A percentile compares a stretch with the other conserved stretches of the same genome.
These are phyloP conservation scores for Gautieria morchelliformis DNA, from an alignment of 768 basidiomycete species.

Conservation along the genomic window DNA sequence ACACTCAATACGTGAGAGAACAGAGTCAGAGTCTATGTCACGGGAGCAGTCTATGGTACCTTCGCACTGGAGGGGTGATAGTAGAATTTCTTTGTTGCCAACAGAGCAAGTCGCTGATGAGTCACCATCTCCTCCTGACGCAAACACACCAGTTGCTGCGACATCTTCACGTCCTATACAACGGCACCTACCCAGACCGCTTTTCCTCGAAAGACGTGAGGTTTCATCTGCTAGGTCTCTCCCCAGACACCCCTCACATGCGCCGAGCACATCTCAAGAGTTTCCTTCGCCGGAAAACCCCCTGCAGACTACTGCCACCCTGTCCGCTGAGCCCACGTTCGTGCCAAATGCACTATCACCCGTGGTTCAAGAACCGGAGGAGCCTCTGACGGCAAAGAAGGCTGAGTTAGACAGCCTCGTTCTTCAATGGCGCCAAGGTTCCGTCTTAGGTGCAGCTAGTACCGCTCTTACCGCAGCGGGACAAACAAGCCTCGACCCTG, in stretches of 20 bases:
- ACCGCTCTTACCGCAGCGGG: constrained; percentile 36
- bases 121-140: constrained; percentile 1
- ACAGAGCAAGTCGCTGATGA: constrained; percentile 8
- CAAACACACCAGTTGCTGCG: neutral
- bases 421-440: constrained; percentile 56
- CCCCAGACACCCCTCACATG: constrained; percentile 16
- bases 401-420: constrained; percentile 46
- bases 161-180: neutral
- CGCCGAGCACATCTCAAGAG: neutral
- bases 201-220: constrained; percentile 60
- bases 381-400: constrained; percentile 41
- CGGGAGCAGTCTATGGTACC: constrained; percentile 29
- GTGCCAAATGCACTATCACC: constrained; percentile 39
- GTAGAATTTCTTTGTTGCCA: constrained; percentile 37
- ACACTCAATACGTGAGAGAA: constrained; percentile 30
- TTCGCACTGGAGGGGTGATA: constrained; percentile 46
- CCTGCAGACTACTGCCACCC: neutral
- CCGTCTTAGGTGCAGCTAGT: constrained; percentile 28
- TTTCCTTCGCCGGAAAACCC: neutral
- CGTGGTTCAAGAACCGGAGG: constrained; percentile 47
- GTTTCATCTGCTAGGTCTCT: constrained; percentile 25
- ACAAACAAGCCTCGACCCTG: constrained; percentile 40
- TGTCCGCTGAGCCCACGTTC: neutral
- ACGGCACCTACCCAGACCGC: constrained; percentile 53
- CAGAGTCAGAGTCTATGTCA: constrained; percentile 32